Evolutionary conservation across 2,329 filamentous ascomycete genomes (phyloP).

Genomic region (Claviceps monticola): DNA sequence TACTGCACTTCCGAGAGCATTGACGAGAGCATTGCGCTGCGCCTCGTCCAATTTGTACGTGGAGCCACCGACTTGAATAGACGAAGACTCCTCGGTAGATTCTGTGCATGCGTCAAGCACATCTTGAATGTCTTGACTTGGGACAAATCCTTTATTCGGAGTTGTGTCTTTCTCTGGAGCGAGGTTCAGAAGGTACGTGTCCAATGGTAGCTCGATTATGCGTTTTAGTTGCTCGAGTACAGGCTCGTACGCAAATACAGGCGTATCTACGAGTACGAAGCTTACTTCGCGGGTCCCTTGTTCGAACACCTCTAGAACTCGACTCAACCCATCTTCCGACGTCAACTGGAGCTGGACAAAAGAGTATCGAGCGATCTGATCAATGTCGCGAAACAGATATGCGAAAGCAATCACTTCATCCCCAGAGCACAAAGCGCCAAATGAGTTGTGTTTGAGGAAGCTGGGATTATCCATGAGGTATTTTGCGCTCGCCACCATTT

Average conservation of each 20-base stretch:
- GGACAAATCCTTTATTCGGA: background rate
- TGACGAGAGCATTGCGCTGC: background rate
- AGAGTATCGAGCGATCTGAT: slow-evolving; percentile 28
- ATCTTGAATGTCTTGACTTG: background rate
- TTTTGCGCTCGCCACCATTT: slow-evolving; percentile 16
- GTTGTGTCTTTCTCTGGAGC: background rate
- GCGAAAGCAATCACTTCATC: slow-evolving; percentile 46
- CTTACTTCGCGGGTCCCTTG: slow-evolving; percentile 11
- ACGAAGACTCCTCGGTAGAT: background rate
- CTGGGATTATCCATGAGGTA: slow-evolving; percentile 31
- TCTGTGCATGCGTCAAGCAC: background rate
- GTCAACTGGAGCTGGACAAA: slow-evolving; percentile 37
- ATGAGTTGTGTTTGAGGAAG: slow-evolving; percentile 43
- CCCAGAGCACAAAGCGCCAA: slow-evolving; percentile 44
- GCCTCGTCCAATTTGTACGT: background rate
- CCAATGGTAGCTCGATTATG: slow-evolving; percentile 40
- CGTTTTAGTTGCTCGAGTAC: slow-evolving; percentile 45
- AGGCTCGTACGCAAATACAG: slow-evolving; percentile 57
- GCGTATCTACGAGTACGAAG: slow-evolving; percentile 48
- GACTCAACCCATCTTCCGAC: slow-evolving; percentile 29
- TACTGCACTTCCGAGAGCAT: background rate
- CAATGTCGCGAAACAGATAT: slow-evolving; percentile 36
- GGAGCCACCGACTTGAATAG: background rate
- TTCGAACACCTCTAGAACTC: slow-evolving; percentile 30
- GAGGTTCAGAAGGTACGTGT: slow-evolving; percentile 32